A percentile compares a stretch with the other conserved stretches of the same genome.
Evolutionary conservation across 805 yeast genomes (phyloP).

Genomic region (Lipomyces oligophaga): DNA sequence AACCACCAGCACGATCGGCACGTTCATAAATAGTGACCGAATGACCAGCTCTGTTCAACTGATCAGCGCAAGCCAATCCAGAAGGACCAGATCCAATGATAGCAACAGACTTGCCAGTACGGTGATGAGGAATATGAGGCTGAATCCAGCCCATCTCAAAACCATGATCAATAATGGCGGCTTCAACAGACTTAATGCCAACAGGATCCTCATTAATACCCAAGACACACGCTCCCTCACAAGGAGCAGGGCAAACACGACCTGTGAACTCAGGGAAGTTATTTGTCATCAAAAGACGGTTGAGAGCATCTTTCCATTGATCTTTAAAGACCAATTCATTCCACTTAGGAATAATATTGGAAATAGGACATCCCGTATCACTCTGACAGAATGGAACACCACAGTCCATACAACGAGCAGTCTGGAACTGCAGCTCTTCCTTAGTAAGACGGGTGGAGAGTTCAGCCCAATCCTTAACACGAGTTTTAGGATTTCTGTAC

Average conservation of each 20-base stretch:
- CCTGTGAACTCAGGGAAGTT: conserved; percentile 99
- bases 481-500: conserved; percentile 69
- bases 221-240: conserved; percentile 94
- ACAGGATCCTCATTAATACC: conserved; percentile 94
- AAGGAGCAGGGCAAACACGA: conserved; percentile 98
- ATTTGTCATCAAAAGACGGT: conserved; percentile 89
- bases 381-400: conserved; percentile 99
- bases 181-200: conserved; percentile 92
- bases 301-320: conserved; percentile 91
- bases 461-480: conserved; percentile 91
- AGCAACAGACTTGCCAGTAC: conserved; percentile 85
- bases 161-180: conserved; percentile 94
- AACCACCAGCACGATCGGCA: conserved; percentile 93
- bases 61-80: conserved; percentile 96
- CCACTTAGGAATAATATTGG: conserved; percentile 97
- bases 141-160: conserved; percentile 95
- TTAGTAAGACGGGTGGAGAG: conserved; percentile 74
- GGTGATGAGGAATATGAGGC: conserved; percentile 69
- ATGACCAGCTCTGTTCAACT: conserved; percentile 95
- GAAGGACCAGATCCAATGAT: conserved; percentile 96
- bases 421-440: conserved; percentile 83
- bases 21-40: conserved; percentile 87
- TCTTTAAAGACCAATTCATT: conserved; percentile 93
- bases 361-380: conserved; percentile 96
- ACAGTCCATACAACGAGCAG: conserved; percentile 99